Evolutionary conservation across 2,329 filamentous ascomycete species (phyloP), one percentile per base, ranked within the genome.

Genomic region (Claviceps africana): DNA sequence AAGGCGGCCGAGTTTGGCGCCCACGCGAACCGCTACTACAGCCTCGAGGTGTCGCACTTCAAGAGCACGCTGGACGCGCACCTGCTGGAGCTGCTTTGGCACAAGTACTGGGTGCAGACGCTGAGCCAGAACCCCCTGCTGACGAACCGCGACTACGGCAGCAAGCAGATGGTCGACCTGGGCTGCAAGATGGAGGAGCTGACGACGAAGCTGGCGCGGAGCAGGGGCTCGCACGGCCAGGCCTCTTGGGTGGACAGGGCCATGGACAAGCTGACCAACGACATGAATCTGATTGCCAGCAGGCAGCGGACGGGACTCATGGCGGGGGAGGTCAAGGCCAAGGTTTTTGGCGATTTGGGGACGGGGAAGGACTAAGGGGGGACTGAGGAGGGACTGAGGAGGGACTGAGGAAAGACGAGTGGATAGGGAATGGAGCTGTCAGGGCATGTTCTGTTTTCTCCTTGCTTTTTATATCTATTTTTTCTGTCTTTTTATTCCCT

Each of bases 101-200:
- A 96, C 73, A 97, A 97, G 69, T 98, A 98, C 74, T 95, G 89
- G 93, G 90, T 96, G 35, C 87, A 94, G 63, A 98, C 93, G 6
- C 78, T 98, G 21, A 94, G 88, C 33, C 88, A 95, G 61, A 93
- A 83, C 60, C 90, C 91, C 22, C 77, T 96, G 4, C 83, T 95
- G 61, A 89, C 88, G 52, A 97, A 95, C 64, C 86, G 90, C 56
- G 91, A 96, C 60, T 98, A 90, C 64, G 85, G 84, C 50, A 95
- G 85, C 61, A 93, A 90, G 67, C 90, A 96, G 68, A 93, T 98
- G 70, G 74, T 83, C 48, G 93, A 98, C 66, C 74, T 97, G 44
- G 85, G 85, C 42, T 80, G 82, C 58, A 96, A 95, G 71, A 84
- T 94, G 58, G 75, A 77, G 58, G 82, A 88, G 57, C 80, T 82